Evolutionary conservation across 2,329 filamentous ascomycete species (phyloP).

Genomic region (Diplodia mutila): DNA sequence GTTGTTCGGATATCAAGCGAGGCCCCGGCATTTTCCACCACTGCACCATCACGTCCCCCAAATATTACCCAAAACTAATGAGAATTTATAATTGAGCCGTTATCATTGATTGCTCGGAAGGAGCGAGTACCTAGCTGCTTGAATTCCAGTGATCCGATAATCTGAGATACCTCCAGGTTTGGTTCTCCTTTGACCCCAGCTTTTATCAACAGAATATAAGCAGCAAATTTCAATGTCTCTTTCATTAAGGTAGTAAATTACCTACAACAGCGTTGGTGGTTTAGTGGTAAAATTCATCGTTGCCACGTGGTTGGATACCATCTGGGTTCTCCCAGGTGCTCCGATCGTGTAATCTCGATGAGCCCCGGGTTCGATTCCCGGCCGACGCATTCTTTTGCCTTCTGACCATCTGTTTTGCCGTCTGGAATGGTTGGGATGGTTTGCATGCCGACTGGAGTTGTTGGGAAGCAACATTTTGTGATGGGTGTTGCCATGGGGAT

Average conservation of each 20-base stretch:
- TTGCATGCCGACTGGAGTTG: neutral
- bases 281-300: conserved; percentile 24
- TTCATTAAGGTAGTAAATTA: neutral
- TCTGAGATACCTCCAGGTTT: too few relatives aligned
- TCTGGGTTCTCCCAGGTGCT: neutral
- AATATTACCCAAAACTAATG: too few relatives aligned
- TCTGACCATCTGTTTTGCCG: neutral
- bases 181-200: too few relatives aligned
- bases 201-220: too few relatives aligned
- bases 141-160: too few relatives aligned
- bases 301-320: neutral
- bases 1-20: too few relatives aligned
- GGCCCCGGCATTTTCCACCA: too few relatives aligned
- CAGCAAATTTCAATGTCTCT: too few relatives aligned
- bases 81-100: too few relatives aligned
- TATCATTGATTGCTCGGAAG: too few relatives aligned
- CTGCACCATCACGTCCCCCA: too few relatives aligned
- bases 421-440: neutral
- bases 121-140: too few relatives aligned
- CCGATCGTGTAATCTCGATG: neutral
- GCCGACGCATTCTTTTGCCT: conserved; percentile 6
- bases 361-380: conserved; percentile 24
- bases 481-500: neutral
- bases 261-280: neutral
- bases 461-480: neutral